Evolutionary conservation across 2,329 filamentous ascomycete genomes (phyloP), one percentile per base, ranked within the genome.

Genomic region (Blastomyces parvus): DNA sequence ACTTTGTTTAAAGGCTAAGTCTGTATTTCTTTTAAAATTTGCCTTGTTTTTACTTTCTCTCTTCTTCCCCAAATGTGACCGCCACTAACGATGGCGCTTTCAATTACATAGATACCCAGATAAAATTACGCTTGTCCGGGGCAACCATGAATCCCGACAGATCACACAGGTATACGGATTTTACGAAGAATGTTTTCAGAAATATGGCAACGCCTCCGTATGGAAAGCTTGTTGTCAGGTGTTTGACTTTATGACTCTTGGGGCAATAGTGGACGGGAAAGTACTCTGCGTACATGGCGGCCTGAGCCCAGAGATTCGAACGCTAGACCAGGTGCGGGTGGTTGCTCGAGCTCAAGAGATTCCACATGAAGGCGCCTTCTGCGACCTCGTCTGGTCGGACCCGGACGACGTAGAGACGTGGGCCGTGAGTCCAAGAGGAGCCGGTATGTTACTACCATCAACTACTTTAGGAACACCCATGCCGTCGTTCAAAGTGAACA

Each of bases 181-280:
- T 74, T 90, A 90, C 74, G 88, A 90, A 71, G 88, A 90, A 72
- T 90, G 88, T 71, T 82, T 88, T 68, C 85, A 87, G 68, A 90
- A 90, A 73, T 90, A 90, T 70, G 87, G 87, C 65, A 90, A 89
- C 74, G 87, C 88, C 7, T 88, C 86, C 40, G 88, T 90, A 62
- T 90, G 88, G 88, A 90, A 90, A 75, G 87, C 86, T 60, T 90
- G 88, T 74, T 90, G 87, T 69, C 87, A 90, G 74, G 86, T 90
- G 53, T 90, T 90, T 71, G 88, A 90, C 74, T 90, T 89, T 73
- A 84, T 90, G 67, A 87, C 88, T 22, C 81, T 90, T 64, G 88
- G 87, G 62, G 87, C 87, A 61, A 84, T 89, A 69, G 88, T 90
- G 67, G 87, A 90, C 70, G 87, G 87, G 70, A 86, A 88, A 72